Evolutionary conservation across 805 yeast species (phyloP), one percentile per base, ranked within the genome.

Genomic region (Saturnispora dispora): DNA sequence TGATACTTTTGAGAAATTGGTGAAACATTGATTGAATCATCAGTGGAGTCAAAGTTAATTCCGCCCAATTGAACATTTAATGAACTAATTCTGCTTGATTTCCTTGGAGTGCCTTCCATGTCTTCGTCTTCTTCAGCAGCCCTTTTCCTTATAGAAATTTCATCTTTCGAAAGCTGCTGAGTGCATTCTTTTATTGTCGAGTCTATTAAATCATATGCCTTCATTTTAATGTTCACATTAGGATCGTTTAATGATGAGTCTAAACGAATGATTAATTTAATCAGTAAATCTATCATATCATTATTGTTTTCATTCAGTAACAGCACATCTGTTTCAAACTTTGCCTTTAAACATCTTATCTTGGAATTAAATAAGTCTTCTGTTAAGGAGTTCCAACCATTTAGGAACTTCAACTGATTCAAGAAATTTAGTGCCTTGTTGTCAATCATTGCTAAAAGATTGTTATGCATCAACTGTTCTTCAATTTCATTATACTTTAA

Each of bases 351-450:
- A 30, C 72, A 60, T 1, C 66, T 17, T 63, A 4, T 60, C 45
- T 71, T 64, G 2, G 66, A 59, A 15, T 76, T 72, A 51, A 75
- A 78, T 0, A 71, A 52, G 1, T 61, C 49, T 3, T 75, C 66
- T 61, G 79, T 79, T 32, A 61, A 58, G 0, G 68, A 71, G 15
- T 69, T 57, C 89, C 90, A 85, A 4, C 74, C 68, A 33, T 79
- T 83, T 57, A 75, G 62, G 49, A 82, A 83, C 39, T 68, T 60
- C 18, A 83, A 62, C 50, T 72, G 72, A 33, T 67, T 65, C n/a
- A 77, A 58, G 4, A 77, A 70, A n/a, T 71, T 73, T 4, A 64
- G 65, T 1, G 76, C 68, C 5, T 82, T 72, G 15, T 73, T 74
- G 30, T 67, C 62, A 13, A 79, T 59, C 2, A 47, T 32, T 23